Percentiles rank a stretch among this genome's conserved stretches.
These are phyloP conservation scores for Didymella exigua DNA, from an alignment of 2,329 filamentous ascomycete species.

Conservation along the genomic window DNA sequence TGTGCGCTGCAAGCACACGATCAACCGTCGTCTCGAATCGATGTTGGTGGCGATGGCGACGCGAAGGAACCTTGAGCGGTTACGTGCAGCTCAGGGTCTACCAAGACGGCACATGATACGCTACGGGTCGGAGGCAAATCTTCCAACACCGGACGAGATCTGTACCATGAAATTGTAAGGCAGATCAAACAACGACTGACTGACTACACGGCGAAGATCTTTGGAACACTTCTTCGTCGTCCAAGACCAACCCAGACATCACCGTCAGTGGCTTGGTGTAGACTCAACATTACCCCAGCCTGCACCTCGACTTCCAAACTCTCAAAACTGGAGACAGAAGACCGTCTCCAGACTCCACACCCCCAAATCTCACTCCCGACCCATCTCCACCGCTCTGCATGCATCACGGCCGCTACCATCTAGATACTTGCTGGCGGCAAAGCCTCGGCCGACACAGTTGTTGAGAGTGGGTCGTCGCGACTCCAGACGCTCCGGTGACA, in stretches of 20 bases:
- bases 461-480: constrained; percentile 16
- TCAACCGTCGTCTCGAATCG: not conserved
- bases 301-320: not conserved
- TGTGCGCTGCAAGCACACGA: constrained; percentile 2
- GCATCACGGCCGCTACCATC: constrained; percentile 1
- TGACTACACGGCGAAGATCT: not conserved
- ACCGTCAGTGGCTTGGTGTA: not conserved
- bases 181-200: not conserved
- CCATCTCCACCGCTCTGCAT: constrained; percentile 8
- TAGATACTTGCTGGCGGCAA: not conserved
- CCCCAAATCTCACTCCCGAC: constrained; percentile 2
- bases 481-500: constrained; percentile 1
- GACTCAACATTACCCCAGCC: not conserved
- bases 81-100: constrained; percentile 10
- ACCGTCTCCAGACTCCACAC: constrained; percentile 11
- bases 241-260: not conserved
- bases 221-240: not conserved
- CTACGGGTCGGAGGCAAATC: not conserved
- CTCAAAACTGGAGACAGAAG: not conserved
- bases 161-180: not conserved
- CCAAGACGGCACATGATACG: constrained; percentile 4
- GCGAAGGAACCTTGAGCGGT: constrained; percentile 2
- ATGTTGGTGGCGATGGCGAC: not conserved
- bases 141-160: constrained; percentile 1
- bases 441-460: constrained; percentile 11